Base-by-base conservation (phyloP, 257 asterid species). In the Jasminum sambac region DNA sequence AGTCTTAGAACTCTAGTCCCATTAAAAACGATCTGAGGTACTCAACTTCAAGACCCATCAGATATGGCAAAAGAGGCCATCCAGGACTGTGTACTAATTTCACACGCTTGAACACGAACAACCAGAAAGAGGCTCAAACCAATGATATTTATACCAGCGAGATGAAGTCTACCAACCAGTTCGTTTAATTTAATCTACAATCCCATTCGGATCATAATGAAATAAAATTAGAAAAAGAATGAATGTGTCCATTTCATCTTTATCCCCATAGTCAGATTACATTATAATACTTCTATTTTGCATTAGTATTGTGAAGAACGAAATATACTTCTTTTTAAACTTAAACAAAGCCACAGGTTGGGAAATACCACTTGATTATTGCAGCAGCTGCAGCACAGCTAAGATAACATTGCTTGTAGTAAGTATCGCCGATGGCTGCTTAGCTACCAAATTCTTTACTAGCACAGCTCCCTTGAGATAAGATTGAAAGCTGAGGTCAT, bases 351-450 rank as follows among this genome's bases (percentile, higher is more conserved):
- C 57, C 59, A 58, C 57, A 50, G n/a, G 67, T 65, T 75, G 68
- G 72, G 66, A 74, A 71, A 66, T 91, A 94, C 99, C 99, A 94
- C 84, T 91, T 94, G 82, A 94, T 83, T 63, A 92, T 91, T 66
- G 99, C 99, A 73, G 99, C 88, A 44, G 99, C 97, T 21, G 99
- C 97, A 66, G 96, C 99, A 88, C 91, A 86, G 85, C 99, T 89
- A 64, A 94, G 94, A 85, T 94, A 94, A 78, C 88, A 94, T 76
- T 94, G 99, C 85, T 94, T 94, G 88, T 86, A 84, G 80, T 88
- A 87, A 52, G 90, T 84, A 83, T 90, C n/a, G 94, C 98, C 74
- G 98, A 93, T 68, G 92, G 97, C 73, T 86, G 97, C 77, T 76
- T 86, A 19, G 98, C 97, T 70, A 97, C 96, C 82, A 92, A 79